Percentiles rank a stretch among this genome's conserved stretches.
These are phyloP conservation scores for Aeminium ludgeri DNA, from an alignment of 495 filamentous ascomycete genomes.

Conservation along the genomic window DNA sequence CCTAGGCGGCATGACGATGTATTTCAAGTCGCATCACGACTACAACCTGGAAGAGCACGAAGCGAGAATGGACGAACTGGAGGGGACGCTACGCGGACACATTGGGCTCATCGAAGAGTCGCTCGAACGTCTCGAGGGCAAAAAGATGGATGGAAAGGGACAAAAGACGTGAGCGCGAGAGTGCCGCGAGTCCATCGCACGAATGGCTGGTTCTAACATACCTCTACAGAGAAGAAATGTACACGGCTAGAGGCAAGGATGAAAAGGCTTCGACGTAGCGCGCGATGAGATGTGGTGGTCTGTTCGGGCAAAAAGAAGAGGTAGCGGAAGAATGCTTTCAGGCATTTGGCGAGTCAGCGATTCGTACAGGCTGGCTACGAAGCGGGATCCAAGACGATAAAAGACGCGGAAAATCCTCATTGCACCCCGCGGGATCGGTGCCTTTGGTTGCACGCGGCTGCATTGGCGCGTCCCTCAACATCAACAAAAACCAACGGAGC, in stretches of 20 bases:
- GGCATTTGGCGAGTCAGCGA: too few species aligned
- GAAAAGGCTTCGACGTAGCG: not conserved
- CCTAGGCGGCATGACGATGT: constrained; percentile 21
- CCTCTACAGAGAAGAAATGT: constrained; percentile 1
- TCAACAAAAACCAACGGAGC: too few species aligned
- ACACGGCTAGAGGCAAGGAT: constrained; percentile 7
- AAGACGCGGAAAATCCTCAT: too few species aligned
- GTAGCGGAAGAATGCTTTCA: too few species aligned
- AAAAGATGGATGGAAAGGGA: constrained; percentile 11
- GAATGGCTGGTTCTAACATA: not conserved
- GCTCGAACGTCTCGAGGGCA: constrained; percentile 26
- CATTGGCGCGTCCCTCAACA: too few species aligned
- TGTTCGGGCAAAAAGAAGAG: too few species aligned
- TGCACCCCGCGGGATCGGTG: too few species aligned
- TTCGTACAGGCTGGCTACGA: too few species aligned
- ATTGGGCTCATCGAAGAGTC: constrained; percentile 32
- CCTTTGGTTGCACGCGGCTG: too few species aligned
- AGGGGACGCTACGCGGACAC: constrained; percentile 32
- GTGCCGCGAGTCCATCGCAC: too few species aligned
- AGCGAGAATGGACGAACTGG: constrained; percentile 31
- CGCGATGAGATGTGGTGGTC: too few species aligned
- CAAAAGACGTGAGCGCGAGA: constrained; percentile 13
- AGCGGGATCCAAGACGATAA: too few species aligned
- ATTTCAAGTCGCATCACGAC: constrained; percentile 24
- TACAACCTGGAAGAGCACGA: constrained; percentile 32